Evolutionary conservation across 306 rosid species (phyloP).

Genomic region (Trichosanthes truncata): DNA sequence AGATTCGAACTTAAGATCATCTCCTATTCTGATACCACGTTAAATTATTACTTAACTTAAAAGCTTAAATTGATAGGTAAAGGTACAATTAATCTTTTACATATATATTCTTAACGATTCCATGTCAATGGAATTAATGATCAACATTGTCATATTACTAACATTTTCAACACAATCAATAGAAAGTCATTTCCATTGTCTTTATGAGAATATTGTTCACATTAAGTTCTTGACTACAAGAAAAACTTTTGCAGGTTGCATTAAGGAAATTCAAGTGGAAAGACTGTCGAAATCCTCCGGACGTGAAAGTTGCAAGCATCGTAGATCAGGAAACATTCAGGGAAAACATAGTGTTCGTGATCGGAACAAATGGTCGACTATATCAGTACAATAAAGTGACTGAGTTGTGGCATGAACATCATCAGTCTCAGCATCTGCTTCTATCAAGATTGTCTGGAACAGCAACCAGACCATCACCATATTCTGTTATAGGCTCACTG

Average conservation of each 20-base stretch:
- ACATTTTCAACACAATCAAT: not conserved
- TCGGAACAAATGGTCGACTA: constrained; percentile 66
- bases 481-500: constrained; percentile 62
- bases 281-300: constrained; percentile 64
- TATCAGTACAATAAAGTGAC: constrained; percentile 90
- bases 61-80: not conserved
- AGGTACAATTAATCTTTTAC: not conserved
- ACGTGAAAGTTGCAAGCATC: constrained; percentile 49
- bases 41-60: not conserved
- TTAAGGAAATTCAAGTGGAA: constrained; percentile 85
- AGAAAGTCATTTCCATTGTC: not conserved
- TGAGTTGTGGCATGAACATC: constrained; percentile 85
- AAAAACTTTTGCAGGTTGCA: constrained; percentile 45
- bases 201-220: not conserved
- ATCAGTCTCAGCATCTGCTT: constrained; percentile 78
- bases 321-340: constrained; percentile 75
- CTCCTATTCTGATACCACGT: not conserved
- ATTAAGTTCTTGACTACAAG: not conserved
- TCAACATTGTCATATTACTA: not conserved
- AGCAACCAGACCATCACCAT: constrained; percentile 47
- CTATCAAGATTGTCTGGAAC: constrained; percentile 70
- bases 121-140: not conserved
- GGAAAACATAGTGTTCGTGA: constrained; percentile 66
- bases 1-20: not conserved
- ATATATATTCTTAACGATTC: not conserved